Base-by-base conservation (phyloP, 1,284 basidiomycete genomes). In the Ustilago loliicola region DNA sequence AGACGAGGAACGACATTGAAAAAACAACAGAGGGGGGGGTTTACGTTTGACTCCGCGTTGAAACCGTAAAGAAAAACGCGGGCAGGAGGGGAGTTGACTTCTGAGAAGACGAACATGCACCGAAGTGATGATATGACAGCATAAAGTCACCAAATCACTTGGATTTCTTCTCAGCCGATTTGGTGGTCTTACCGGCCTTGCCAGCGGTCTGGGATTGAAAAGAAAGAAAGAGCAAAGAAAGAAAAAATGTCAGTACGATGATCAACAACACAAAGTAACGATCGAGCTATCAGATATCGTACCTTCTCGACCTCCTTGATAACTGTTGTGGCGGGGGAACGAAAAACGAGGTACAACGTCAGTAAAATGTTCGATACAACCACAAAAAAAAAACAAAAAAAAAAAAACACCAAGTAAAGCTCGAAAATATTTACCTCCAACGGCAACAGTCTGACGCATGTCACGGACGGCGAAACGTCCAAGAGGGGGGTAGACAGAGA, bases 401-500 rank as follows among this genome's bases (percentile, higher is more conserved):
- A n/a, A n/a, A n/a, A n/a, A n/a, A n/a, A n/a, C n/a, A n/a, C n/a
- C n/a, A n/a, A n/a, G n/a, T n/a, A n/a, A n/a, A n/a, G n/a, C n/a
- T n/a, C n/a, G n/a, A n/a, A n/a, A 19, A 40, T 40, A 45, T 95
- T 93, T 94, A 98, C 96, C 94, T 91, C 94, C 94, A 87, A 96
- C 94, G 85, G 94, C 94, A 60, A 85, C 83, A 60, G 84, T 86
- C 79, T 86, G 86, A 53, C 87, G 80, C 87, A 88, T 88, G 85
- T 88, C 89, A 85, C 89, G 88, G 84, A 90, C 89, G 77, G 89
- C 89, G 90, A 98, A 99, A 89, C 97, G 96, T 90, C 97, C 97
- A 80, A 99, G 93, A 89, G 97, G 96, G 84, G 96, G 96, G 91
- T 98, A 99, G 89, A 95, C 93, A 87, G 92, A 92, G 92, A 98